phyloP scores from a whole-genome alignment of 345 rosid species.

The Citrus mangshanensis region DNA sequence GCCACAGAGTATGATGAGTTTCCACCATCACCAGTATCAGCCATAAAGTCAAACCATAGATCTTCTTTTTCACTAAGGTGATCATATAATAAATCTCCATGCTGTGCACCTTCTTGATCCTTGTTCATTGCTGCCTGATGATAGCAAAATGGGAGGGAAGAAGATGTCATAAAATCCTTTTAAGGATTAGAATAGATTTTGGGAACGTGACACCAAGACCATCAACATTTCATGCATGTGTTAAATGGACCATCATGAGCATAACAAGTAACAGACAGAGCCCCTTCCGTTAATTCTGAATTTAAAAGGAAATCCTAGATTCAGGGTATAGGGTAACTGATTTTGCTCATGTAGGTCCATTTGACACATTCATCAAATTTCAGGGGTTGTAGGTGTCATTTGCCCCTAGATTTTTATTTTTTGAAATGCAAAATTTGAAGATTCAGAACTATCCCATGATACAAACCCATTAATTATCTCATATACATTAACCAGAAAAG shows the following conservation, averaged over 20 bases:
- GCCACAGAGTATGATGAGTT: slow-evolving; percentile 89
- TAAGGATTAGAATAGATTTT: background rate
- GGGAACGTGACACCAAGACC: background rate
- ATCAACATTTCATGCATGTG: background rate
- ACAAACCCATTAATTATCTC: slow-evolving; percentile 2
- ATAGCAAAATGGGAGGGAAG: slow-evolving; percentile 9
- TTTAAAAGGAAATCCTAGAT: background rate
- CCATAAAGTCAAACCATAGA: slow-evolving; percentile 99
- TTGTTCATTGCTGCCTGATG: slow-evolving; percentile 87
- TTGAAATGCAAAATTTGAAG: background rate
- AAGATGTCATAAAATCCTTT: background rate
- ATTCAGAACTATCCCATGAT: background rate
- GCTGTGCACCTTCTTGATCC: slow-evolving; percentile 45
- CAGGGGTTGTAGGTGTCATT: too few species aligned
- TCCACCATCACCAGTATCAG: slow-evolving; percentile 99
- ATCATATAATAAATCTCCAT: slow-evolving; percentile 66
- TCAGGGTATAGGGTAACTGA: background rate
- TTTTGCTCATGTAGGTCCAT: background rate
- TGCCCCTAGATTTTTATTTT: background rate
- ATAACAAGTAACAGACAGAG: too few species aligned
- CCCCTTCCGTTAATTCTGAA: too few species aligned
- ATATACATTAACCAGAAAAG: background rate
- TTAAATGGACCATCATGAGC: background rate
- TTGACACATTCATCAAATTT: background rate
- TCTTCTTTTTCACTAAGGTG: slow-evolving; percentile 72